Evolutionary conservation across 2,329 filamentous ascomycete species (phyloP).

Genomic region (Trematosphaeria pertusa): DNA sequence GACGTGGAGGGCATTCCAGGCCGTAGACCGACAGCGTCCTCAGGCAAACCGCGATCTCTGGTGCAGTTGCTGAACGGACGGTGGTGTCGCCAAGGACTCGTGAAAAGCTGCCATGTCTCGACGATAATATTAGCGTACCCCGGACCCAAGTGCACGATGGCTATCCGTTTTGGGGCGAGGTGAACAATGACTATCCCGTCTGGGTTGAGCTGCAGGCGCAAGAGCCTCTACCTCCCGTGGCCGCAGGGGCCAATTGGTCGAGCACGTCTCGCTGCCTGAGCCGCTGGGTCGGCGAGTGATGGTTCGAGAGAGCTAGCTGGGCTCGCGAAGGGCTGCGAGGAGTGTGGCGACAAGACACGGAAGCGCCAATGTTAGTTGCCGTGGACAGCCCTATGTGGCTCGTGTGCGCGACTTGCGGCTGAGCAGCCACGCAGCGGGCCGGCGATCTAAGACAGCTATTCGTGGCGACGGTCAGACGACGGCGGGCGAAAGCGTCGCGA

Average conservation of each 20-base stretch:
- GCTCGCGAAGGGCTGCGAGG: not conserved
- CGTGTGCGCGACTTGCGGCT: constrained; percentile 1
- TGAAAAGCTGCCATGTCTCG: constrained; percentile 11
- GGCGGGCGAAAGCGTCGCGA: too few relatives aligned
- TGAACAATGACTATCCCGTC: not conserved
- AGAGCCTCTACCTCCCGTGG: constrained; percentile 1
- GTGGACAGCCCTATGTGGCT: constrained; percentile 14
- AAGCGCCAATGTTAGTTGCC: constrained; percentile 1
- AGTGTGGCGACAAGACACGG: constrained; percentile 1
- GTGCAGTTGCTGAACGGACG: not conserved
- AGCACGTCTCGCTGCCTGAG: constrained; percentile 1
- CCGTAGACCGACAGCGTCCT: constrained; percentile 6
- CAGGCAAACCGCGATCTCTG: constrained; percentile 10
- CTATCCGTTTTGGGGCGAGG: not conserved
- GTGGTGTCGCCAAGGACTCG: not conserved
- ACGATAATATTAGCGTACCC: constrained; percentile 11
- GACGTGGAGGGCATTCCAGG: constrained; percentile 1
- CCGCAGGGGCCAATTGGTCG: not conserved
- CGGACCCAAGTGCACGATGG: not conserved
- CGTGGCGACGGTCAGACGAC: not conserved
- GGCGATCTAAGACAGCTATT: constrained; percentile 3
- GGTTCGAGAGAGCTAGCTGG: not conserved
- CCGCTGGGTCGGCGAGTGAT: not conserved
- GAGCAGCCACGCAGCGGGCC: constrained; percentile 5
- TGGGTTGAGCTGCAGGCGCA: not conserved